Base-by-base conservation (phyloP, 345 rosid genomes). In the Salix purpurea region DNA sequence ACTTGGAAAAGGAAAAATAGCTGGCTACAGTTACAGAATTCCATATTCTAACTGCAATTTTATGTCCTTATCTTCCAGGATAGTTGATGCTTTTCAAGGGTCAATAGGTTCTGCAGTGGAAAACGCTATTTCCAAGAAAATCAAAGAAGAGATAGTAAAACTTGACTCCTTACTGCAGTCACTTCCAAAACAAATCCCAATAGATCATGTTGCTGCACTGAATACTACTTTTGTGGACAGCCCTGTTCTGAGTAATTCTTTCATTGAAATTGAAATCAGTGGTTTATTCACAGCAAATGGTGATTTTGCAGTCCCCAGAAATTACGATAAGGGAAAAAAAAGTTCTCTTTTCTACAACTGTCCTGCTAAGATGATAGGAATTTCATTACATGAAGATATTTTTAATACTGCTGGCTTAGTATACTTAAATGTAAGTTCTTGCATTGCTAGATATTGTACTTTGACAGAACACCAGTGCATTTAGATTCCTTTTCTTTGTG, bases 381-480 rank as follows among this genome's bases (percentile, higher is more conserved):
- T 94, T 76, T 80, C 88, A 50, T 64, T 91, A 64, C 72, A 88
- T 74, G 91, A 88, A 80, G 83, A 86, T 67, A 95, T 94, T 74
- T 82, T 90, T 58, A 72, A 85, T 40, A 87, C 92, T 0, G 94
- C 91, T 68, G 87, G 91, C 54, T 65, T 70, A 28, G 88, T 89
- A 39, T 90, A 94, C 87, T 94, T 89, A 90, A 76, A 79, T 76
- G 97, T 91, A 73, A 93, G 95, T 82, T 74, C 26, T 65, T 67
- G 36, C 65, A 34, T 24, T 67, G 39, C 44, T 69, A 65, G 65
- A 16, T 66, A 19, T 69, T 74, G 26, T 32, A 46, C 30, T 44
- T 74, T 28, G 44, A 74, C 48, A 44, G 13, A 19, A 32, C n/a
- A n/a, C 54, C 4, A 44, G 44, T 46, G 14, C 7, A 2, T 65